phyloP scores from a whole-genome alignment of 148 eudicot genomes.

The Salicornia ramosissima region DNA sequence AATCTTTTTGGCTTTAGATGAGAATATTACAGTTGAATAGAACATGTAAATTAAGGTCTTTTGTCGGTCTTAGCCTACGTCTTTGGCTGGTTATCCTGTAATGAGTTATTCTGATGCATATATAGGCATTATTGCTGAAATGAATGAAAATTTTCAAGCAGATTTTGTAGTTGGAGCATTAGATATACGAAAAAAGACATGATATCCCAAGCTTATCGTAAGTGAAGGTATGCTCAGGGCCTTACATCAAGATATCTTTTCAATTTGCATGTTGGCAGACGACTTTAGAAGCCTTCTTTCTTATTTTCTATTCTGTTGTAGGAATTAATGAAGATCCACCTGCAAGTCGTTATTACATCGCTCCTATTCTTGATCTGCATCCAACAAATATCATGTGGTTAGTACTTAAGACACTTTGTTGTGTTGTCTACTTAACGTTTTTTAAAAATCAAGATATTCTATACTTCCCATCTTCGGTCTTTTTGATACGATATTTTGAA shows the following conservation, averaged over 20 bases:
- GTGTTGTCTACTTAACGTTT: background rate
- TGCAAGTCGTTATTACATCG: slow-evolving; percentile 33
- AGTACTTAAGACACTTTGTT: slow-evolving; percentile 31
- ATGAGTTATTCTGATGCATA: slow-evolving; percentile 3
- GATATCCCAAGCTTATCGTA: slow-evolving; percentile 1
- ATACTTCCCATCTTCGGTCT: background rate
- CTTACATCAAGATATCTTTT: background rate
- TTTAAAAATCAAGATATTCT: background rate
- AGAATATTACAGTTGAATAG: background rate
- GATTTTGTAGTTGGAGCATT: slow-evolving; percentile 21
- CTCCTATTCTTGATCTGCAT: slow-evolving; percentile 38
- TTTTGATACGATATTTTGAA: background rate
- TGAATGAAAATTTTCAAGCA: slow-evolving; percentile 2
- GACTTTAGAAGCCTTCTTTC: background rate
- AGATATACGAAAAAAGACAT: slow-evolving; percentile 13
- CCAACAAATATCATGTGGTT: slow-evolving; percentile 53
- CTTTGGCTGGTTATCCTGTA: background rate
- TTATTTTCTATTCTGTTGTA: background rate
- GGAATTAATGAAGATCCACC: slow-evolving; percentile 47
- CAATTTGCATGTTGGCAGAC: background rate
- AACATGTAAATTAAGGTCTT: background rate
- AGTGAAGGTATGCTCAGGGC: slow-evolving; percentile 21
- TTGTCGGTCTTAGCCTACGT: background rate
- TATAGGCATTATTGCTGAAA: slow-evolving; percentile 8
- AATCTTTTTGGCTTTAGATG: background rate